Conservation (phyloP, 108 stramenopile species). For the Chaetoceros muelleri region DNA sequence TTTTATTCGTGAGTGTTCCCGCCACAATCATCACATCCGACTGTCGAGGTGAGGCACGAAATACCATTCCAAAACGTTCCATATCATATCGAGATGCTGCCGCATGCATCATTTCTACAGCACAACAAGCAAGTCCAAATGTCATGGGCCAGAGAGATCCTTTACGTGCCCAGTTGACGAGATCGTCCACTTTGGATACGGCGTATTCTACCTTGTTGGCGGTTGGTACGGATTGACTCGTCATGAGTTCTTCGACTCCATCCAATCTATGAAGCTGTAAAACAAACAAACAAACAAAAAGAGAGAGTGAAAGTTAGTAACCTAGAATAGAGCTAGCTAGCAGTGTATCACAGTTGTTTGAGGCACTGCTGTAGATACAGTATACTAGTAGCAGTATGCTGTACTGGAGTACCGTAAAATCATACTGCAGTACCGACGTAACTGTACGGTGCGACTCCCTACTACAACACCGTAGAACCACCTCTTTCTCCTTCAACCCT, state of each 20-base stretch:
- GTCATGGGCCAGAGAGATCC: slow-evolving; percentile 99
- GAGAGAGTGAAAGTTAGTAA: not conserved
- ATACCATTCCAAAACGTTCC: slow-evolving; percentile 99
- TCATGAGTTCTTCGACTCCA: slow-evolving; percentile 55
- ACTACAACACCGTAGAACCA: no score
- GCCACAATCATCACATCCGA: slow-evolving; percentile 99
- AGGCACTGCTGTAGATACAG: no score
- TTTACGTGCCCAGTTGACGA: slow-evolving; percentile 99
- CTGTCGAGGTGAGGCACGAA: slow-evolving; percentile 88
- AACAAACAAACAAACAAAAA: slow-evolving; percentile 1
- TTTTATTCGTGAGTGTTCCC: slow-evolving; percentile 99
- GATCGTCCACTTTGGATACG: slow-evolving; percentile 94
- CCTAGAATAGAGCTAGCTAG: not conserved
- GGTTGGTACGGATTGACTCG: slow-evolving; percentile 57
- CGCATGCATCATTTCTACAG: slow-evolving; percentile 99
- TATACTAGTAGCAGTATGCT: no score
- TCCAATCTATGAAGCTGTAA: slow-evolving; percentile 65
- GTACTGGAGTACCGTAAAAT: no score
- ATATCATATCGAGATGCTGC: slow-evolving; percentile 98
- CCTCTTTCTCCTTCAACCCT: no score
- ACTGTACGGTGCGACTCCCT: no score
- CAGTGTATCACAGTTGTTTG: no score
- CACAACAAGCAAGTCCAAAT: slow-evolving; percentile 98
- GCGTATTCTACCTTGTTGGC: slow-evolving; percentile 94
- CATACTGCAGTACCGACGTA: no score